Evolutionary conservation across 305 asterid species (phyloP).

Genomic region (Nicotiana rustica): DNA sequence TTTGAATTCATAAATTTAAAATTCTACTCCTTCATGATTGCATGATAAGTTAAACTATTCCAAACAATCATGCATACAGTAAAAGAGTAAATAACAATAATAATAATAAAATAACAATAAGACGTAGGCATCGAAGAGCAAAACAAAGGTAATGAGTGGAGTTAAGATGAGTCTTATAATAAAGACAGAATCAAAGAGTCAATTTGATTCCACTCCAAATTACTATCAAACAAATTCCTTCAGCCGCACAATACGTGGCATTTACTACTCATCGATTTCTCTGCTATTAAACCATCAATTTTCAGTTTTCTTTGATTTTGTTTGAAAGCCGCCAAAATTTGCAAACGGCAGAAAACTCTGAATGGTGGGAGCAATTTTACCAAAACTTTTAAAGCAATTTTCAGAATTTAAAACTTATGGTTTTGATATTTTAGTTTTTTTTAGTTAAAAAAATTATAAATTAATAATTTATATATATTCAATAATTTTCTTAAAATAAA

Average conservation of each 20-base stretch:
- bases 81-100: neutral
- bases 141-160: constrained; percentile 46
- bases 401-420: no score
- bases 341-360: neutral
- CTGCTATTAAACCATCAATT: constrained; percentile 31
- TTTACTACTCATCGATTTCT: constrained; percentile 61
- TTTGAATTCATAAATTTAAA: no score
- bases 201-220: constrained; percentile 85
- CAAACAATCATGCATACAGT: constrained; percentile 12
- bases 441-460: no score
- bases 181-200: constrained; percentile 48
- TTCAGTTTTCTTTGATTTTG: neutral
- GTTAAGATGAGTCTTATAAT: constrained; percentile 41
- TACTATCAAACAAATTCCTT: constrained; percentile 63
- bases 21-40: no score
- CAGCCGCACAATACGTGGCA: constrained; percentile 78
- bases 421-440: no score
- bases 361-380: neutral
- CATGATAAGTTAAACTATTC: neutral
- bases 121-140: constrained; percentile 29
- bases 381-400: no score
- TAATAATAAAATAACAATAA: constrained; percentile 21
- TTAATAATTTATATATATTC: no score
- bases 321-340: neutral
- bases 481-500: no score